Percentiles rank a stretch among this genome's conserved stretches.
These are phyloP conservation scores for Suhomyces xylopsoci DNA, from an alignment of 805 yeast species.

Conservation along the genomic window DNA sequence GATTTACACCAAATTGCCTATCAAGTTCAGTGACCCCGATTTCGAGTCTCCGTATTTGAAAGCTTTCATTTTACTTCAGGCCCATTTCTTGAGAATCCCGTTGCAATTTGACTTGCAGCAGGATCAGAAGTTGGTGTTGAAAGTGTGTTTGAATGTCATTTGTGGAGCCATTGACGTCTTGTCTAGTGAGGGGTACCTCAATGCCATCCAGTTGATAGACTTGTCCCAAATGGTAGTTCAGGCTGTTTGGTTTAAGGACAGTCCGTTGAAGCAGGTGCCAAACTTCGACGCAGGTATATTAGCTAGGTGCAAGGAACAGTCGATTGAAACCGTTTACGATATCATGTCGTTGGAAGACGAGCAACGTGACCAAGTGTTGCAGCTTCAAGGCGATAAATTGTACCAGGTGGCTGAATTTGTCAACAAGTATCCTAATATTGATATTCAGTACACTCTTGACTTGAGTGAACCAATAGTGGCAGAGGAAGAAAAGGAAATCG, in stretches of 20 bases:
- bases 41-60: slow-evolving; percentile 60
- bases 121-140: slow-evolving; percentile 56
- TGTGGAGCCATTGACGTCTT: slow-evolving; percentile 72
- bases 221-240: slow-evolving; percentile 84
- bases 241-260: slow-evolving; percentile 79
- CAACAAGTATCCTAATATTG: slow-evolving; percentile 85
- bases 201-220: slow-evolving; percentile 82
- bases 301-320: slow-evolving; percentile 48
- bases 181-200: slow-evolving; percentile 76
- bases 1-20: slow-evolving; percentile 60
- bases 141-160: slow-evolving; percentile 48
- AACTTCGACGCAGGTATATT: slow-evolving; percentile 51
- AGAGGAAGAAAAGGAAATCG: slow-evolving; percentile 47
- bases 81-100: slow-evolving; percentile 66
- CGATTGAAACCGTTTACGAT: slow-evolving; percentile 75
- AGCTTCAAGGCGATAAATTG: slow-evolving; percentile 45
- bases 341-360: slow-evolving; percentile 79
- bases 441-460: slow-evolving; percentile 54
- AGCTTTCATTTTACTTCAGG: slow-evolving; percentile 73
- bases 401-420: slow-evolving; percentile 80
- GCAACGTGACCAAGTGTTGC: slow-evolving; percentile 59
- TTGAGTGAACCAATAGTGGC: slow-evolving; percentile 39
- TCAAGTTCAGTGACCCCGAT: slow-evolving; percentile 44
- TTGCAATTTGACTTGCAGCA: slow-evolving; percentile 56
- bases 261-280: slow-evolving; percentile 81